A percentile compares a stretch with the other conserved stretches of the same genome.
Conservation (phyloP, 768 basidiomycete genomes). For the Austroboletus festivus region DNA sequence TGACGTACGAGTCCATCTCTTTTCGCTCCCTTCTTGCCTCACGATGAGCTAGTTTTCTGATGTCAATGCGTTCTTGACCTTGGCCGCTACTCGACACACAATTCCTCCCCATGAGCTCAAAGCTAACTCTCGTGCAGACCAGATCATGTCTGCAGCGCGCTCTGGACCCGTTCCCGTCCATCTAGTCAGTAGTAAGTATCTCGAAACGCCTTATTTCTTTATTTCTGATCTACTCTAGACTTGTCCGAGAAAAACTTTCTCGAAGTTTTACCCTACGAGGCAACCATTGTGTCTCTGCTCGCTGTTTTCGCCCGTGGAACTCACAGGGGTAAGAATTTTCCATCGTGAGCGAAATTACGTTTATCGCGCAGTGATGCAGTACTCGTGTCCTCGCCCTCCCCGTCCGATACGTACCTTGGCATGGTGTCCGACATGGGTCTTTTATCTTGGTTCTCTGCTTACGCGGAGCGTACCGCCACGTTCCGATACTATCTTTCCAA, state of each 20-base stretch:
- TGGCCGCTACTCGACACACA: slow-evolving; percentile 78
- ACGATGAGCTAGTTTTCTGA: slow-evolving; percentile 62
- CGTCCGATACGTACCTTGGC: slow-evolving; percentile 53
- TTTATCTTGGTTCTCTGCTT: slow-evolving; percentile 64
- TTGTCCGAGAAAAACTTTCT: slow-evolving; percentile 84
- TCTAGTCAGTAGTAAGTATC: slow-evolving; percentile 70
- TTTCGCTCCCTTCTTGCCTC: slow-evolving; percentile 6
- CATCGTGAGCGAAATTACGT: neutral
- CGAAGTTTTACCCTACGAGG: slow-evolving; percentile 57
- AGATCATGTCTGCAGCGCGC: slow-evolving; percentile 72
- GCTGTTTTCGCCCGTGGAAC: slow-evolving; percentile 66
- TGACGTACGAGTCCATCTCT: slow-evolving; percentile 50
- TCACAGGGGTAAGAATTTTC: slow-evolving; percentile 55
- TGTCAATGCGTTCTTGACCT: slow-evolving; percentile 82
- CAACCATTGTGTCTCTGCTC: slow-evolving; percentile 60
- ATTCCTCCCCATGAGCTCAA: slow-evolving; percentile 57
- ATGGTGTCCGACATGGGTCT: slow-evolving; percentile 73
- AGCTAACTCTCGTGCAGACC: slow-evolving; percentile 56
- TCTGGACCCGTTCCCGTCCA: slow-evolving; percentile 70
- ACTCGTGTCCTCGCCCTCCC: slow-evolving; percentile 49
- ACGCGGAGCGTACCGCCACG: slow-evolving; percentile 42
- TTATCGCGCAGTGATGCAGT: no score
- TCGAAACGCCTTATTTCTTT: neutral
- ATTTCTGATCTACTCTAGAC: slow-evolving; percentile 41
- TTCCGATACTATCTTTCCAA: slow-evolving; percentile 44